Conservation (phyloP, 208 protist genomes). For the Acanthamoeba sp. region DNA sequence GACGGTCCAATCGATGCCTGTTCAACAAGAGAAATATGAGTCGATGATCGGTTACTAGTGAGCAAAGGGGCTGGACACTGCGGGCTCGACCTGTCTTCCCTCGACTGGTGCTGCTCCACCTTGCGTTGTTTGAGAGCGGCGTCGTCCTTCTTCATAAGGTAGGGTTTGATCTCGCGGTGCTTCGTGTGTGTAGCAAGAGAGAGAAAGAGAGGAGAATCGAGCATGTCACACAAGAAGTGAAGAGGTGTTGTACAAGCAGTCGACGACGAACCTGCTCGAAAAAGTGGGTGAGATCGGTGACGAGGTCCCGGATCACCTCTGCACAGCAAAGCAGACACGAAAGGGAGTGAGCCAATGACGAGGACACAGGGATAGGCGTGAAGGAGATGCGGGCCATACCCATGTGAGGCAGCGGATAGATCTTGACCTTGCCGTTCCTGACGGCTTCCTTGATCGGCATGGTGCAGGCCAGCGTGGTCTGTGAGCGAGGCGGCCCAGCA, state of each 20-base stretch:
- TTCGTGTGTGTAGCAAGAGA: slow-evolving; percentile 74
- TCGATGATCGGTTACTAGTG: too few relatives aligned
- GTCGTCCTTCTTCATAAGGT: slow-evolving; percentile 80
- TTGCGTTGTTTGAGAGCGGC: neutral
- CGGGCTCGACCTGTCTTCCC: too few relatives aligned
- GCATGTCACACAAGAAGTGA: too few relatives aligned
- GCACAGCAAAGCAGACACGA: slow-evolving; percentile 76
- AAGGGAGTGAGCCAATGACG: slow-evolving; percentile 89
- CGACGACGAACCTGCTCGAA: slow-evolving; percentile 87
- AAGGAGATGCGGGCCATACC: slow-evolving; percentile 57
- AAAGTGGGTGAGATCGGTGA: slow-evolving; percentile 92
- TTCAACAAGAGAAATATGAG: too few relatives aligned
- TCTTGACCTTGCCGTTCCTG: slow-evolving; percentile 80
- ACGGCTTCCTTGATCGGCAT: slow-evolving; percentile 81
- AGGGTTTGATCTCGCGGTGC: slow-evolving; percentile 91
- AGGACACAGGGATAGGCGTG: slow-evolving; percentile 84
- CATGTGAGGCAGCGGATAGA: slow-evolving; percentile 92
- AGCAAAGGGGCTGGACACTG: too few relatives aligned
- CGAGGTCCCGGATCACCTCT: slow-evolving; percentile 90
- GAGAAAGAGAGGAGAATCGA: too few relatives aligned
- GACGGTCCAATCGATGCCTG: slow-evolving; percentile 88
- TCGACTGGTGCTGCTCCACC: slow-evolving; percentile 85
- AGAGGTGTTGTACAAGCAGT: neutral
- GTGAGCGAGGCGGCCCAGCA: too few relatives aligned
- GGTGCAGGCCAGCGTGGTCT: slow-evolving; percentile 91